phyloP scores from a whole-genome alignment of 176 grass and related monocot species.

The Poa pratensis region DNA sequence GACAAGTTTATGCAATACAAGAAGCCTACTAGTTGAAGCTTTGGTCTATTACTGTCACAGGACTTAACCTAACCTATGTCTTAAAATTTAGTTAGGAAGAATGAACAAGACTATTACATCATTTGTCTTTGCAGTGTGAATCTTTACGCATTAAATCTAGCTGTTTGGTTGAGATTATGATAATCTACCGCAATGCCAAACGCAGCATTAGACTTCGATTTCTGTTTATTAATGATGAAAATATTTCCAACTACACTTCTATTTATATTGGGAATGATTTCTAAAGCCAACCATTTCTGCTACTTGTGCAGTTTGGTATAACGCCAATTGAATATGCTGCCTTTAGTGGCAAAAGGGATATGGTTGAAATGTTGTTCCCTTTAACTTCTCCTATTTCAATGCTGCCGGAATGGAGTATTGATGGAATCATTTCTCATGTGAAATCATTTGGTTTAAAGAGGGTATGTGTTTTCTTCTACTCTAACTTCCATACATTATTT shows the following conservation, averaged over 20 bases:
- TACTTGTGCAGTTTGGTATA: background rate
- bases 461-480: background rate
- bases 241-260: background rate
- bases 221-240: background rate
- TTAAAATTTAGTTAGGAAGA: background rate
- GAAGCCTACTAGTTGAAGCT: background rate
- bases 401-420: constrained; percentile 33
- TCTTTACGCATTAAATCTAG: background rate
- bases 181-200: too few species aligned
- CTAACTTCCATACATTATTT: background rate
- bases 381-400: constrained; percentile 21
- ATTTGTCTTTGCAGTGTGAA: background rate
- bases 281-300: background rate
- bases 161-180: background rate
- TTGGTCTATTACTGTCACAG: background rate
- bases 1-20: background rate
- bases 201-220: background rate
- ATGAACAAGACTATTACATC: background rate
- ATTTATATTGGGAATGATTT: background rate
- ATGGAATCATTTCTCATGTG: constrained; percentile 31
- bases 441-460: constrained; percentile 24
- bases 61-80: background rate
- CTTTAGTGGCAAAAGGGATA: background rate
- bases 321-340: background rate
- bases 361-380: constrained; percentile 17